Conservation (phyloP, 768 basidiomycete genomes). For the Tricholoma terreum region DNA sequence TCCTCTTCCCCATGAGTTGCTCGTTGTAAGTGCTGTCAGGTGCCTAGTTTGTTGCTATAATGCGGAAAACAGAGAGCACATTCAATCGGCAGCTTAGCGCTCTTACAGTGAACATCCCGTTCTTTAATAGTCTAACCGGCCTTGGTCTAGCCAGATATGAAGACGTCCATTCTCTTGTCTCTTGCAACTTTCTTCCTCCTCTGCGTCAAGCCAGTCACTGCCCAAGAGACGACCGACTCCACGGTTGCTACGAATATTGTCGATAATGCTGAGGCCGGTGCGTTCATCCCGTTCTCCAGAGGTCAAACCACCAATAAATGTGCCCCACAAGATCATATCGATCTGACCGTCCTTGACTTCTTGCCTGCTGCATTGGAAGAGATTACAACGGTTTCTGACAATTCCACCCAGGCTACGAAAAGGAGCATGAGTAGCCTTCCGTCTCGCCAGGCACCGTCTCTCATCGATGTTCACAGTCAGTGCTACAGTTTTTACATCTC, state of each 20-base stretch:
- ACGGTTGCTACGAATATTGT: slow-evolving; percentile 19
- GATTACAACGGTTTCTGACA: slow-evolving; percentile 20
- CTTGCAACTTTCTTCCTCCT: slow-evolving; percentile 12
- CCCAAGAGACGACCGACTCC: slow-evolving; percentile 16
- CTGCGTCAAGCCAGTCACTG: slow-evolving; percentile 10
- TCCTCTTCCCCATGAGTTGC: no score
- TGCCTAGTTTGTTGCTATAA: no score
- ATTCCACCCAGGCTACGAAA: slow-evolving; percentile 3
- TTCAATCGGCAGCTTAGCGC: neutral
- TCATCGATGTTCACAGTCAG: slow-evolving; percentile 32
- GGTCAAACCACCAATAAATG: no score
- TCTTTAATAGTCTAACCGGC: slow-evolving; percentile 2
- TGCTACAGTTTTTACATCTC: neutral
- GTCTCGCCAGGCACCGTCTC: slow-evolving; percentile 17
- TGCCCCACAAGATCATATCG: slow-evolving; percentile 25
- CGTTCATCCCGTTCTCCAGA: neutral
- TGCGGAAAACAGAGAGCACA: no score
- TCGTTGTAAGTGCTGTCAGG: no score
- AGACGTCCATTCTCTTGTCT: slow-evolving; percentile 28
- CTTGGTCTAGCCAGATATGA: slow-evolving; percentile 25
- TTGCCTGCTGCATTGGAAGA: slow-evolving; percentile 20
- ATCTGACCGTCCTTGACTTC: slow-evolving; percentile 25
- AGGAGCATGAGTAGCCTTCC: slow-evolving; percentile 6
- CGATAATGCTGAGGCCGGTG: slow-evolving; percentile 27
- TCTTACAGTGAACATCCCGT: no score